A percentile compares a stretch with the other conserved stretches of the same genome.
Evolutionary conservation across 2,329 filamentous ascomycete genomes (phyloP).

Genomic region (Meredithiella fracta): DNA sequence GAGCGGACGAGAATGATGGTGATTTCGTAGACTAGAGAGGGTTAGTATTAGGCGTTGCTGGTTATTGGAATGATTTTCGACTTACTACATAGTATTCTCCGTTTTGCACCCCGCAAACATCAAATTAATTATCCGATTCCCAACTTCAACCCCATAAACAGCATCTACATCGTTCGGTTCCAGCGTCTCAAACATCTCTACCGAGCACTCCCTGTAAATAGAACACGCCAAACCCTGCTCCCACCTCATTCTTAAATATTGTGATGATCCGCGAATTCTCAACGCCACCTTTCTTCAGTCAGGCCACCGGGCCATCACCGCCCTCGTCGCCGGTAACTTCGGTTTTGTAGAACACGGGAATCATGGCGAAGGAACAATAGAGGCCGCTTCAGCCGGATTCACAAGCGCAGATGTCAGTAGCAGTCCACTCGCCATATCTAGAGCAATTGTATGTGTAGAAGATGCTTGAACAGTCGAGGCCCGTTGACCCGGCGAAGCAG

Average conservation of each 20-base stretch:
- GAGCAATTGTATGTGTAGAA: slow-evolving; percentile 22
- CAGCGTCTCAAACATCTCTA: slow-evolving; percentile 28
- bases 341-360: slow-evolving; percentile 36
- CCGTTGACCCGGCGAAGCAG: background rate
- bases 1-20: slow-evolving; percentile 32
- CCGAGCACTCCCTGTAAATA: slow-evolving; percentile 30
- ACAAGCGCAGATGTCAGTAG: slow-evolving; percentile 27
- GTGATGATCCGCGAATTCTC: slow-evolving; percentile 33
- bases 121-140: slow-evolving; percentile 29
- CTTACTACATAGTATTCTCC: slow-evolving; percentile 36
- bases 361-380: slow-evolving; percentile 28
- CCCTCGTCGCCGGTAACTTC: slow-evolving; percentile 32
- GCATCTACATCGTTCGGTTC: slow-evolving; percentile 39
- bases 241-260: slow-evolving; percentile 33
- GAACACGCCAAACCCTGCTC: slow-evolving; percentile 33
- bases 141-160: slow-evolving; percentile 31
- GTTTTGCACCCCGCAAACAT: slow-evolving; percentile 34
- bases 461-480: background rate
- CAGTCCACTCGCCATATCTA: slow-evolving; percentile 25
- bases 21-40: slow-evolving; percentile 31
- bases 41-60: background rate
- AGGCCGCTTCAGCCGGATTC: slow-evolving; percentile 28
- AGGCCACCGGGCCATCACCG: slow-evolving; percentile 32
- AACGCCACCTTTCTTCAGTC: slow-evolving; percentile 27
- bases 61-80: background rate